Base-by-base conservation (phyloP, 768 basidiomycete genomes). In the Pseudohyphozyma bogoriensis region DNA sequence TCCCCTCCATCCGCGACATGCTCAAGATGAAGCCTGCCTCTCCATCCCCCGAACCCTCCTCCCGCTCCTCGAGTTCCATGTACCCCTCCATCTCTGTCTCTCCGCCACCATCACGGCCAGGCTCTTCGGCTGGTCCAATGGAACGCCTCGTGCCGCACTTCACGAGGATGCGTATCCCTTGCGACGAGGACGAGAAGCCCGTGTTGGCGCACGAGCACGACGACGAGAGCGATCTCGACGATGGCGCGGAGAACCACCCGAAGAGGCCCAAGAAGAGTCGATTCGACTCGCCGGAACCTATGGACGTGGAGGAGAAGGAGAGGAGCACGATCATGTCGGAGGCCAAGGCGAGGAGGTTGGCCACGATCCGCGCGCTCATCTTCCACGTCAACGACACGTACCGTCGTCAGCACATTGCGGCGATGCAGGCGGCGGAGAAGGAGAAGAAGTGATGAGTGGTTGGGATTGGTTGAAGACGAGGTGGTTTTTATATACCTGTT, bases 81-180 rank as follows among this genome's bases (percentile, higher is more conserved):
- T 66, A 66, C 58, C 65, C 65, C 8, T 59, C 60, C 6, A 46
- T 62, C 20, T 29, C 57, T 9, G 12, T 60, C 12, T 47, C 59
- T 10, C 31, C 53, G 18, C 33, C 59, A 13, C 31, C 51, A 16
- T 47, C 58, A 16, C 60, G 65, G 10, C 65, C 65, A 20, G 55
- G 54, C 12, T 66, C 65, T 3, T 58, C 65, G 6, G 65, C 60
- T 18, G 65, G 65, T 24, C 52, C 42, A 13, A 18, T 66, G 58
- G 65, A 66, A 51, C 60, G 65, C 39, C 55, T 66, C 39, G 56
- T 58, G 15, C 65, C 59, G 46, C 60, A 60, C 35, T 57, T 66
- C 9, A 60, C 61, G 55, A 62, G 59, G 58, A 55, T 66, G 44
- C 58, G 60, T n/a, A 26, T 66, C 2, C 65, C 58, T 9, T 52